Evolutionary conservation across 768 basidiomycete species (phyloP).

Genomic region (Suillus spraguei): DNA sequence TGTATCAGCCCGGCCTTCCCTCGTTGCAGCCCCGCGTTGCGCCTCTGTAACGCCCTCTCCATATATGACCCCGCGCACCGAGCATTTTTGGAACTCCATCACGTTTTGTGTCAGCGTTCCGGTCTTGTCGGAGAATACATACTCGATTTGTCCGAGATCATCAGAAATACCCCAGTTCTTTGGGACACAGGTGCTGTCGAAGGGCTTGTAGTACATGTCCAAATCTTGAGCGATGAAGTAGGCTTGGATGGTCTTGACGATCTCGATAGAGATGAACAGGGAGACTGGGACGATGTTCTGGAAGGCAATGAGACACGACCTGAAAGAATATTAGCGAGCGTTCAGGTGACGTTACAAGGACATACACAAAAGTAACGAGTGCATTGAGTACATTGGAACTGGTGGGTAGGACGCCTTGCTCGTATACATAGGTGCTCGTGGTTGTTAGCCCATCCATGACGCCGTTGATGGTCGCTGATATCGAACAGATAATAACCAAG

Average conservation of each 20-base stretch:
- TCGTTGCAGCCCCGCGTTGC: constrained; percentile 86
- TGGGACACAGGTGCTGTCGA: constrained; percentile 87
- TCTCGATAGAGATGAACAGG: constrained; percentile 96
- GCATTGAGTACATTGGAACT: constrained; percentile 66
- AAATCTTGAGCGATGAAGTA: constrained; percentile 95
- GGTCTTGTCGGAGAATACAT: constrained; percentile 92
- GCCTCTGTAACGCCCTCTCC: constrained; percentile 97
- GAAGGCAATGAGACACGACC: constrained; percentile 92
- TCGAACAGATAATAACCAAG: constrained; percentile 73
- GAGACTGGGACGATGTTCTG: constrained; percentile 98
- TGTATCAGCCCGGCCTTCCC: constrained; percentile 70
- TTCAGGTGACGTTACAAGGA: constrained; percentile 19
- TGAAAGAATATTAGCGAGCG: constrained; percentile 34
- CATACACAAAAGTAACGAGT: constrained; percentile 90
- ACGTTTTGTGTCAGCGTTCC: constrained; percentile 97
- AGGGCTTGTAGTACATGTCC: constrained; percentile 93
- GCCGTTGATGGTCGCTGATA: constrained; percentile 78
- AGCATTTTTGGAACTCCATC: constrained; percentile 99
- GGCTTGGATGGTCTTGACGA: constrained; percentile 97
- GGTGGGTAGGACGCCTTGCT: constrained; percentile 64
- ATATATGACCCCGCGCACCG: constrained; percentile 79
- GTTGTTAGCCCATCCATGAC: constrained; percentile 57
- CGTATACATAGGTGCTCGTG: constrained; percentile 77
- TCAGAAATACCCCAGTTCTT: constrained; percentile 99
- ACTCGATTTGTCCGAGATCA: constrained; percentile 98